These are phyloP conservation scores for Chaetomium tenue DNA, from an alignment of 495 filamentous ascomycete genomes.

Conservation along the genomic window DNA sequence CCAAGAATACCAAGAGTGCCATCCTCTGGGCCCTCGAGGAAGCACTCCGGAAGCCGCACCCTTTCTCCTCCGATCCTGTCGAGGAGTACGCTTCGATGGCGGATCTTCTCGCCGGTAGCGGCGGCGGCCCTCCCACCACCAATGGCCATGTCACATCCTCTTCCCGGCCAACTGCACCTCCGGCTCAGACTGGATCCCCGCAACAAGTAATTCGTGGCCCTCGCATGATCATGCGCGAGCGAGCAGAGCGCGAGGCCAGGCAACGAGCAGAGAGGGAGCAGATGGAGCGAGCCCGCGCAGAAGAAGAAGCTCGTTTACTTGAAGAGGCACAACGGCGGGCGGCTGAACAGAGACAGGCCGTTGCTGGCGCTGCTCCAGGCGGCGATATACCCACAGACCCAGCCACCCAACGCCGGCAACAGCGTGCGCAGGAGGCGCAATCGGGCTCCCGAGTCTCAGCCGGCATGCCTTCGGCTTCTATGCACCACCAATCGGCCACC, in stretches of 20 bases:
- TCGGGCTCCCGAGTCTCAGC: slow-evolving; percentile 18
- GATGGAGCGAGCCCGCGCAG: slow-evolving; percentile 49
- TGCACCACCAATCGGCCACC: slow-evolving; percentile 24
- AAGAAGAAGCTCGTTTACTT: slow-evolving; percentile 54
- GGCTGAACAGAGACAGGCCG: slow-evolving; percentile 51
- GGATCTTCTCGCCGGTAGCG: slow-evolving; percentile 62
- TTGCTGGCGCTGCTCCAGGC: slow-evolving; percentile 60
- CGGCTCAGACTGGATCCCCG: slow-evolving; percentile 49
- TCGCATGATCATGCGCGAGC: slow-evolving; percentile 73
- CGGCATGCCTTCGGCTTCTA: slow-evolving; percentile 15
- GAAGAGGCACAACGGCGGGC: slow-evolving; percentile 52
- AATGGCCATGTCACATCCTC: slow-evolving; percentile 51
- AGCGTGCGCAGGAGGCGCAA: slow-evolving; percentile 34
- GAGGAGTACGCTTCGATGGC: slow-evolving; percentile 97
- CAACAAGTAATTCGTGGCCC: slow-evolving; percentile 55
- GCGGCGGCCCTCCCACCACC: slow-evolving; percentile 47
- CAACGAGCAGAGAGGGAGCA: slow-evolving; percentile 60
- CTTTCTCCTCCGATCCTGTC: slow-evolving; percentile 77
- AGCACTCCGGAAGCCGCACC: slow-evolving; percentile 76
- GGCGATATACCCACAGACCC: slow-evolving; percentile 36
- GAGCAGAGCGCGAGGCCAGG: slow-evolving; percentile 61
- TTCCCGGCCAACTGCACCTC: slow-evolving; percentile 42
- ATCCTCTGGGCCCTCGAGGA: slow-evolving; percentile 91
- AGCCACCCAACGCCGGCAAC: slow-evolving; percentile 44
- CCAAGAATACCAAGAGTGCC: slow-evolving; percentile 56